A percentile compares a stretch with the other conserved stretches of the same genome.
These are phyloP conservation scores for Epichloe brachyelytri DNA, from an alignment of 2,329 filamentous ascomycete species.

Conservation along the genomic window DNA sequence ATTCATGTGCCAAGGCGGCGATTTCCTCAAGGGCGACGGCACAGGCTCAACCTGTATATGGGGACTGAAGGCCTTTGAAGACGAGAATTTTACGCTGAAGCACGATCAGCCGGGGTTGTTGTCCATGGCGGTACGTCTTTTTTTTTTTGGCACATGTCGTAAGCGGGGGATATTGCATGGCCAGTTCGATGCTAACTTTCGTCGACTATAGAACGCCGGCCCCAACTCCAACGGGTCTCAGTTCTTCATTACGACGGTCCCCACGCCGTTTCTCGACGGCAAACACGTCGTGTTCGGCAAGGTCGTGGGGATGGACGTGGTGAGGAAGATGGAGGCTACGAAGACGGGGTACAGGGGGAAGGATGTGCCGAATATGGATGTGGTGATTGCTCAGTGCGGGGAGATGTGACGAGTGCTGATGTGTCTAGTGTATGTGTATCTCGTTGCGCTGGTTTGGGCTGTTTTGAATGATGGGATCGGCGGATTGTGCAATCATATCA, in stretches of 20 bases:
- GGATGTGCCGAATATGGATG: slow-evolving; percentile 75
- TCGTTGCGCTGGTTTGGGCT: not conserved
- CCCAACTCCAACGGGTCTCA: slow-evolving; percentile 89
- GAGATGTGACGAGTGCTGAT: slow-evolving; percentile 65
- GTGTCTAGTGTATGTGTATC: not conserved
- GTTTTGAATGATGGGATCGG: too few relatives aligned
- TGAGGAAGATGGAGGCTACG: slow-evolving; percentile 84
- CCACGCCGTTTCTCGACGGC: slow-evolving; percentile 75
- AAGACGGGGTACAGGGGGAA: slow-evolving; percentile 61
- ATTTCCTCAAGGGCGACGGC: slow-evolving; percentile 88
- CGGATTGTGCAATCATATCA: too few relatives aligned
- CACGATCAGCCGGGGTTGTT: slow-evolving; percentile 72
- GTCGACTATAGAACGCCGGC: slow-evolving; percentile 57
- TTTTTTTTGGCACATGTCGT: not conserved
- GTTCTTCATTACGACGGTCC: slow-evolving; percentile 90
- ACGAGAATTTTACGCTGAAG: slow-evolving; percentile 77
- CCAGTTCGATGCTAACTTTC: not conserved
- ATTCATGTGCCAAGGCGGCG: slow-evolving; percentile 96
- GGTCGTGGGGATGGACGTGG: slow-evolving; percentile 80
- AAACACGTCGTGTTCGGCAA: slow-evolving; percentile 96
- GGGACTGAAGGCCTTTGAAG: slow-evolving; percentile 68
- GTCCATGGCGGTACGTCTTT: slow-evolving; percentile 71
- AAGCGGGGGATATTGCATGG: too few relatives aligned
- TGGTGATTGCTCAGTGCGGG: slow-evolving; percentile 75
- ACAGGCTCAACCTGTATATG: slow-evolving; percentile 84